A percentile compares a stretch with the other conserved stretches of the same genome.
Evolutionary conservation across 2,329 filamentous ascomycete species (phyloP).

Genomic region (Trichophyton equinum): DNA sequence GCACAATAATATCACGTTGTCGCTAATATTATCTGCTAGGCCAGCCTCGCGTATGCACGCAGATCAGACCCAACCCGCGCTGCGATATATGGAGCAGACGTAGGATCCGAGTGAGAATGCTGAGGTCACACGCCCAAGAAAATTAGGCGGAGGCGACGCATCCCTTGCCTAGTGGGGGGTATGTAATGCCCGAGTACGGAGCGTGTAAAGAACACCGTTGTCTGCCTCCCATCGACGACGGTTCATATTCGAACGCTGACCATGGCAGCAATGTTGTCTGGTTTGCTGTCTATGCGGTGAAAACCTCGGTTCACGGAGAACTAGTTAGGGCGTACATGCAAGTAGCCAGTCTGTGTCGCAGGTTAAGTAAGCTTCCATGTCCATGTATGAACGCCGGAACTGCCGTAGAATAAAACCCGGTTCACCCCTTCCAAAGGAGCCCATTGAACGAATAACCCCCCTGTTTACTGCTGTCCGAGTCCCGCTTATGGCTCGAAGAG

Average conservation of each 20-base stretch:
- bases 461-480: too few relatives aligned
- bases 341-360: neutral
- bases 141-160: neutral
- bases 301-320: neutral
- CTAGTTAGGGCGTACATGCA: neutral
- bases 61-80: neutral
- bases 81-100: neutral
- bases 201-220: neutral
- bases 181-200: too few relatives aligned
- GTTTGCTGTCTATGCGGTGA: neutral
- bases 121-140: neutral
- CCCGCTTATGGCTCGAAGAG: too few relatives aligned
- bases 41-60: neutral
- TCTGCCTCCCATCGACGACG: neutral
- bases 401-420: too few relatives aligned
- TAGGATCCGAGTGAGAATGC: neutral
- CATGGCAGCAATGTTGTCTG: neutral
- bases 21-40: neutral
- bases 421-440: too few relatives aligned
- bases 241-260: neutral
- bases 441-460: too few relatives aligned
- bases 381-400: neutral
- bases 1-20: neutral
- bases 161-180: too few relatives aligned
- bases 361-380: neutral